Evolutionary conservation across 2,329 filamentous ascomycete species (phyloP).

Genomic region (Diaporthe humulicola): DNA sequence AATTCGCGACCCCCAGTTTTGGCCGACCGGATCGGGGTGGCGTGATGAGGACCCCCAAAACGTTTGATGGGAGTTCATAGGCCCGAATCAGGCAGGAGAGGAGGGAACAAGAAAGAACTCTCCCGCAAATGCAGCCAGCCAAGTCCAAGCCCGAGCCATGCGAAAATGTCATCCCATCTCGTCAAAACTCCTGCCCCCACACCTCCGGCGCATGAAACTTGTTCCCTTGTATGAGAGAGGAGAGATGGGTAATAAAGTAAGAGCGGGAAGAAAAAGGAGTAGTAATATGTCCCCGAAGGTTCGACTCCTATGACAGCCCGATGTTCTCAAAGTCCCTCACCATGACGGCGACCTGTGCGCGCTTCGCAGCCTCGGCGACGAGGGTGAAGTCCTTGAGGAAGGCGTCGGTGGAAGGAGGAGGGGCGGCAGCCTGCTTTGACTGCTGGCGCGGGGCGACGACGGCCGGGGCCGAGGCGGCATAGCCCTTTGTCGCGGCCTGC

Average conservation of each 20-base stretch:
- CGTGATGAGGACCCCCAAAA: not conserved
- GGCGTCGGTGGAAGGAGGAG: conserved; percentile 61
- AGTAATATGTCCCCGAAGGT: too few species aligned
- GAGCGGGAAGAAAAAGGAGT: too few species aligned
- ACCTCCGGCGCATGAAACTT: conserved; percentile 5
- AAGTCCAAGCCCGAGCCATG: conserved; percentile 20
- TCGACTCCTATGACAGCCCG: conserved; percentile 61
- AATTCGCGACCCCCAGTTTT: conserved; percentile 13
- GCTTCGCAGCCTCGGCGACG: conserved; percentile 91
- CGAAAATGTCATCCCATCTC: conserved; percentile 1
- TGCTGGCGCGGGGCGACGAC: conserved; percentile 45
- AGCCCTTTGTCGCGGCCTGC: conserved; percentile 33
- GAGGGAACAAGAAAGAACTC: not conserved
- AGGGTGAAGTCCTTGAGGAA: conserved; percentile 88
- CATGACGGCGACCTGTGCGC: conserved; percentile 90
- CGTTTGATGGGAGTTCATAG: not conserved
- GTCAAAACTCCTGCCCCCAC: not conserved
- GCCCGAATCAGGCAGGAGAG: not conserved
- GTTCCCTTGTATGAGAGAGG: not conserved
- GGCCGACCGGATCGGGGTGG: conserved; percentile 18
- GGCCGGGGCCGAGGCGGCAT: conserved; percentile 38
- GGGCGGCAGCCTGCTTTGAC: conserved; percentile 41
- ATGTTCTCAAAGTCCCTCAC: conserved; percentile 87
- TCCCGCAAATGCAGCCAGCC: not conserved
- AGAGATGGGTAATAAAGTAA: not conserved